Evolutionary conservation across 1,284 basidiomycete species (phyloP), one percentile per base, ranked within the genome.

Genomic region (Leccinum pachyderme): DNA sequence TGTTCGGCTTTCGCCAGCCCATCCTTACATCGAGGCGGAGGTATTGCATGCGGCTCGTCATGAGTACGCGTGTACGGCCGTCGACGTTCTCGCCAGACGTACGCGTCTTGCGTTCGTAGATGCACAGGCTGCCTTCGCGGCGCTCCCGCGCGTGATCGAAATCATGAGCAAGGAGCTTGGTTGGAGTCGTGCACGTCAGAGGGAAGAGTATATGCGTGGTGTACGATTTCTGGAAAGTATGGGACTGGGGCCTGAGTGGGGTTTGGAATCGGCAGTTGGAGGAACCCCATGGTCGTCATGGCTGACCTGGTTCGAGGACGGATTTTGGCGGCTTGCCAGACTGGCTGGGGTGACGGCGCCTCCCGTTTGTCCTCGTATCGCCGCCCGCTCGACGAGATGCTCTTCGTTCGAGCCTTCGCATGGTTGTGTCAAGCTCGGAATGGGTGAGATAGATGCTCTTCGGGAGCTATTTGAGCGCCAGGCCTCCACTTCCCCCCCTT

Each of bases 21-120:
- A 96, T 71, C 89, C 94, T 27, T 96, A 88, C 80, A 89, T 98
- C 68, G 94, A 98, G 72, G 94, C 92, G 4, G 96, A 98, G 76
- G 87, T 95, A 9, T 87, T 87, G 55, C 98, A 98, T 72, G 95
- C 94, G 2, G 82, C 89, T 41, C 86, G 87, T 47, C 81, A 93
- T 73, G 96, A 98, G 76, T 98, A 96, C 72, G 95, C 95, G 0
- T 81, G 87, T 55, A 95, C 89, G 18, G 91, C 93, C 7, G 80
- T 89, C 59, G 96, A 99, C 75, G 92, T 98, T 66, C 84, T 98
- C 65, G 93, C 93, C 2, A 90, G 96, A 5, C 89, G 95, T 53
- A 91, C 91, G 22, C 87, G 95, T 43, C 81, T 98, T 46, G 89
- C 92, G 11, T 98, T 98, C 84, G 84, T 98, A 62, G 95, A 98